Percentiles rank a stretch among this genome's conserved stretches.
These are phyloP conservation scores for Chaetomiaceae sp. DNA, from an alignment of 2,329 filamentous ascomycete genomes.

Conservation along the genomic window DNA sequence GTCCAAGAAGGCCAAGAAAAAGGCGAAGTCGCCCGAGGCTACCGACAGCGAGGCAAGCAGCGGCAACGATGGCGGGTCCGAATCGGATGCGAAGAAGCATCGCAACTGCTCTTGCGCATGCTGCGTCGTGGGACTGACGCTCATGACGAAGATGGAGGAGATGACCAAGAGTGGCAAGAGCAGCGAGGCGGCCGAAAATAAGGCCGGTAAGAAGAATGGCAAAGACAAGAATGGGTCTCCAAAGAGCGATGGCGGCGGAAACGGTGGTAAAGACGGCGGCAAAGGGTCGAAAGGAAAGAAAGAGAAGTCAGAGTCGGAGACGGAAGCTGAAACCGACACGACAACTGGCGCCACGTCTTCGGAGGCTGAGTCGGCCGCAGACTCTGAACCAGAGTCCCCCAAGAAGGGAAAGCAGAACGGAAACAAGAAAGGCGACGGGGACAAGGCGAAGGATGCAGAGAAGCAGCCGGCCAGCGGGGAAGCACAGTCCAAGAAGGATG, in stretches of 20 bases:
- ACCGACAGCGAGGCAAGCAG: conserved; percentile 9
- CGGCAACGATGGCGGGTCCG: background rate
- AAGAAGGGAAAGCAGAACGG: conserved; percentile 13
- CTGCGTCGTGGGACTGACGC: conserved; percentile 29
- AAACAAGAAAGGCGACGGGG: conserved; percentile 3
- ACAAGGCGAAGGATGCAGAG: background rate
- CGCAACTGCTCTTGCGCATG: conserved; percentile 33
- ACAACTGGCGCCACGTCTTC: background rate
- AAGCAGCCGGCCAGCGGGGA: background rate
- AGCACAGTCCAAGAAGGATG: background rate
- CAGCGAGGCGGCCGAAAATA: background rate
- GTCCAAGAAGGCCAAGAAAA: conserved; percentile 9
- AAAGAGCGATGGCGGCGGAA: background rate
- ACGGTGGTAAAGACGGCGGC: background rate
- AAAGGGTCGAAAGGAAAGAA: background rate
- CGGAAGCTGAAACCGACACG: conserved; percentile 6
- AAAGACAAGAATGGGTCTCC: conserved; percentile 5
- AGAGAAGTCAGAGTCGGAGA: background rate
- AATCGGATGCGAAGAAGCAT: conserved; percentile 22
- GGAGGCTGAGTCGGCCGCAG: background rate
- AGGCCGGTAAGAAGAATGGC: background rate
- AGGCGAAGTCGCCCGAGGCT: conserved; percentile 21
- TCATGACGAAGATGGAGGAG: conserved; percentile 24
- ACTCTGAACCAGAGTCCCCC: conserved; percentile 20
- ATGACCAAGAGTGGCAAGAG: conserved; percentile 20